A percentile compares a stretch with the other conserved stretches of the same genome.
Evolutionary conservation across 2,329 filamentous ascomycete species (phyloP).

Genomic region (Mycosphaerella sp.): DNA sequence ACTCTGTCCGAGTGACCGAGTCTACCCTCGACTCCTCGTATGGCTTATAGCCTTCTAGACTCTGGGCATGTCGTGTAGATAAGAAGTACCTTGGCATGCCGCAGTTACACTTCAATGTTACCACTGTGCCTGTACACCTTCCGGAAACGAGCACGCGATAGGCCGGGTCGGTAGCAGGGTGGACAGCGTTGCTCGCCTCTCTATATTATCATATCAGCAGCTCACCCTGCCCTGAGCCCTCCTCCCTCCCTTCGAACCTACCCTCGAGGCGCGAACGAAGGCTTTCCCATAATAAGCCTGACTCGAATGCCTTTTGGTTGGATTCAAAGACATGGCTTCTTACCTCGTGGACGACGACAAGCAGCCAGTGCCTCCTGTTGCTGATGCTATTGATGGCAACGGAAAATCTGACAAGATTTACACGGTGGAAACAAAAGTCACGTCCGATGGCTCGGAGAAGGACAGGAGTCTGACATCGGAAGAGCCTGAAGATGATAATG

Average conservation of each 20-base stretch:
- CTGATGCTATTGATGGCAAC: not conserved
- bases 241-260: no score
- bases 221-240: no score
- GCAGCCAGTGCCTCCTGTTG: not conserved
- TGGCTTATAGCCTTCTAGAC: no score
- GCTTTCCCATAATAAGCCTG: not conserved
- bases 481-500: constrained; percentile 21
- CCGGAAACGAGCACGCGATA: not conserved
- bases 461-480: not conserved
- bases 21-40: no score
- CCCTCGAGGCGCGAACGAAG: no score
- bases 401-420: not conserved
- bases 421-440: not conserved
- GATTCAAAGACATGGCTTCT: not conserved
- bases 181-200: not conserved
- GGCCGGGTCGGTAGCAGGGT: not conserved
- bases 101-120: not conserved
- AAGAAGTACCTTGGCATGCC: not conserved
- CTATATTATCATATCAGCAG: not conserved
- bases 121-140: not conserved
- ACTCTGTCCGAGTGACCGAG: no score
- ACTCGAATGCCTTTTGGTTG: not conserved
- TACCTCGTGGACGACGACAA: not conserved
- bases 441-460: not conserved
- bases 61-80: not conserved